Evolutionary conservation across 164 flowering plant species (phyloP), one percentile per base, ranked within the genome.

Genomic region (Dillenia turbinata): DNA sequence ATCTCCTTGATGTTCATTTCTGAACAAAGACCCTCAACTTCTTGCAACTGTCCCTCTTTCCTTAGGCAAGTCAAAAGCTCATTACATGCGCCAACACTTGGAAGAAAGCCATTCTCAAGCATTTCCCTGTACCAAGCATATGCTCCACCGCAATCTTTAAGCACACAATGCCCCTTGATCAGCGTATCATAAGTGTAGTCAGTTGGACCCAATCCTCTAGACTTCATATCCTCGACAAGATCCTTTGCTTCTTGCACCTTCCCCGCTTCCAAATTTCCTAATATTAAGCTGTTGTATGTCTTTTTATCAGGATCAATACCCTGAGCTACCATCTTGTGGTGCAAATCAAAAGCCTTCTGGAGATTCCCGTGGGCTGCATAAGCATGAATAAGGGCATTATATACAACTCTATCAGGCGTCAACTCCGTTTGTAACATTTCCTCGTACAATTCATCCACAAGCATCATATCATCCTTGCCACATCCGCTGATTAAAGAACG

Each of bases 61-160:
- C 59, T 70, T 15, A 88, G 89, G 47, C 88, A 95, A 60, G 40
- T 57, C 8, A 72, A 52, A n/a, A 90, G 82, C 58, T 76, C 75
- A 12, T 77, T 61, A 65, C 80, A 71, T 2, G 62, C 52, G 49
- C 62, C 12, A n/a, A 61, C 61, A 66, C 44, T 54, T 11, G 75
- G 82, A 8, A 68, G 54, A 66, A 81, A 79, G 49, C 83, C 81
- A 44, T 68, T 71, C 44, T 71, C 83, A 48, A 65, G 52, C 92
- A 88, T 88, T 67, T 88, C 92, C 61, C 71, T 70, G 52, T 74
- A 86, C 81, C 87, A 83, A 57, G 8, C 26, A 70, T 83, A 85
- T 12, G 91, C 92, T 17, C 80, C 83, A 26, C 9, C 9, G 49
- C 75, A 80, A 63, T 86, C 78, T 22, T 69, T 78, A 5, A 70